Evolutionary conservation across 164 flowering plant genomes (phyloP), one percentile per base, ranked within the genome.

Genomic region (Kalanchoe fedtschenkoi): DNA sequence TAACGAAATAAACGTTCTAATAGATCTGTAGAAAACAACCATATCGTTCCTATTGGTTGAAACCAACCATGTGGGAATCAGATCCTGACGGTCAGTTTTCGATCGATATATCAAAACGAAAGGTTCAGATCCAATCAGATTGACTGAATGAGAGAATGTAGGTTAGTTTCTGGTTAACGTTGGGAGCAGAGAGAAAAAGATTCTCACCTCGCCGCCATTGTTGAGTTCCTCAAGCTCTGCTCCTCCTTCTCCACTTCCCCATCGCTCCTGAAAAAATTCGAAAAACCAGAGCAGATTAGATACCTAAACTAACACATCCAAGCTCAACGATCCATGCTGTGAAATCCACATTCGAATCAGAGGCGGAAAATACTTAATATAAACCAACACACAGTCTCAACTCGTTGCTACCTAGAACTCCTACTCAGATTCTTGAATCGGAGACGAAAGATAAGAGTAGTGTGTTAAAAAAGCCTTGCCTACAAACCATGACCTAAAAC

Each of bases 181-280:
- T 46, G 24, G 11, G 24, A 21, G 1, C 7, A 46, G 13, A 19
- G 53, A 44, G 26, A 21, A 21, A 19, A 21, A 47, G 54, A 47
- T 22, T 47, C 54, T 47, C 3, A 47, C 54, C 54, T 47, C 28
- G 22, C 22, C 14, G 29, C 54, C 54, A 47, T 47, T 47, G 54
- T 47, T 47, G 54, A 21, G 54, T 47, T 47, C 54, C 8, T 47
- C 54, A 47, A 47, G 54, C 54, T 47, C 54, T 22, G 54, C 26
- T 21, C 10, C 54, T 6, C 28, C 54, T 47, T 22, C 30, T 21
- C 54, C 54, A 0, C 54, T 22, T 8, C 15, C 21, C 28, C 54
- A 47, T 22, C 28, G 26, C 54, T 46, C 29, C 54, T 46, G 14
- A 11, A 4, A 46, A 21, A 46, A 37, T 5, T n/a, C 22, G 26